Base-by-base conservation (phyloP, 2,329 filamentous ascomycete genomes). In the Stagonosporopsis chrysanthemi region DNA sequence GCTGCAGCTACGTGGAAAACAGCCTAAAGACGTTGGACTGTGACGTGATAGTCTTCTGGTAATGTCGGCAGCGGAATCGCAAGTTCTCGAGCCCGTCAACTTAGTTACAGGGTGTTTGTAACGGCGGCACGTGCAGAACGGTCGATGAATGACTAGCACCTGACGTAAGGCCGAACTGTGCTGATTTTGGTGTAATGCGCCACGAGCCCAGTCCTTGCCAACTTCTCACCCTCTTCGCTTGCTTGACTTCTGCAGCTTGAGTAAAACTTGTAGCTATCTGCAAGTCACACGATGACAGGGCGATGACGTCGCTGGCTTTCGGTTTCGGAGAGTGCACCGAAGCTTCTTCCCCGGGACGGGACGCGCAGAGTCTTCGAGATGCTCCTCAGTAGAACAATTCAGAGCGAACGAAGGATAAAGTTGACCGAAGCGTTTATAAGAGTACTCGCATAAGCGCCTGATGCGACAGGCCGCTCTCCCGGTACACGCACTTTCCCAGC, bases 401-500 rank as follows among this genome's bases (percentile, higher is more conserved):
- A 22, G 26, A 29, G 15, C 8, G 15, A 43, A 31, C 29, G 26
- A 33, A 57, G 38, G 33, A 57, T 35, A 26, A 40, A 33, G 31
- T 57, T 39, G 39, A 23, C 43, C 31, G 26, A 49, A 33, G 54
- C 39, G 14, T 44, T 48, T 45, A 56, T 41, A 56, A 42, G 44
- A 26, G 48, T 47, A 44, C 57, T 61, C 50, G 45, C 52, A 44
- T 49, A 66, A 64, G 69, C 66, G 62, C 52, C 41, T 52, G 46
- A 48, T 48, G 56, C 49, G 50, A 52, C 36, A 29, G 36, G 47
- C 68, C 71, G 71, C 52, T 69, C 71, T 69, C 71, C 68, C 71
- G 70, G 50, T 63, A 64, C 64, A 66, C 58, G 60, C 59, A 51
- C 59, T 62, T 52, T 45, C 54, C 43, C 47, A 47, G 47, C 41